A percentile compares a stretch with the other conserved stretches of the same genome.
Evolutionary conservation across 257 asterid genomes (phyloP).

Genomic region (Cinchona pubescens): DNA sequence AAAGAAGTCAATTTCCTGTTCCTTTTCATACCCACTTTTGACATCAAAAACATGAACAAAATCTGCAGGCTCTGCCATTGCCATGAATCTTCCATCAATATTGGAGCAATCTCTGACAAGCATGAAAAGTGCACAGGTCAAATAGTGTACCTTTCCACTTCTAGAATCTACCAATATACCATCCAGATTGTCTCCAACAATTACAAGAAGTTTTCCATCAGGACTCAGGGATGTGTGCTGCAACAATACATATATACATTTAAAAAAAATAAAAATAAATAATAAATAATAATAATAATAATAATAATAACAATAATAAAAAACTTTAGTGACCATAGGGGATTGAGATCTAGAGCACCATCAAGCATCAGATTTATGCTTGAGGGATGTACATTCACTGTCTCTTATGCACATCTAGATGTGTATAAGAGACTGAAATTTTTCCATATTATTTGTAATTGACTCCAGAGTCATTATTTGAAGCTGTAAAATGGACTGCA

Average conservation of each 20-base stretch:
- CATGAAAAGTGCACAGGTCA: not conserved
- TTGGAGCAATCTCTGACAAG: conserved; percentile 32
- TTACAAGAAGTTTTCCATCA: conserved; percentile 62
- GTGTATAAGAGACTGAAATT: no score
- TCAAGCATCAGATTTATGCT: no score
- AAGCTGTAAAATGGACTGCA: conserved; percentile 83
- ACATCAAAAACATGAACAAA: conserved; percentile 84
- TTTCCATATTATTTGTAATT: conserved; percentile 92
- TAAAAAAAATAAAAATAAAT: no score
- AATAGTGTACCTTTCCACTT: conserved; percentile 57
- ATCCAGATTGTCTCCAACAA: conserved; percentile 86
- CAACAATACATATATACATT: conserved; percentile 22
- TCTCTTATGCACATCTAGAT: no score
- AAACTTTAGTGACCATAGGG: not conserved
- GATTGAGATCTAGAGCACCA: not conserved
- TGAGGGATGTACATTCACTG: conserved; percentile 87
- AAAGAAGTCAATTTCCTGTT: conserved; percentile 89
- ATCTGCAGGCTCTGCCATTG: conserved; percentile 99
- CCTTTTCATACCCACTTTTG: conserved; percentile 59
- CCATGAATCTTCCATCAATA: conserved; percentile 85
- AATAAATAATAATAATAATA: no score
- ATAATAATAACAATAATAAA: no score
- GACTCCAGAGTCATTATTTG: conserved; percentile 86
- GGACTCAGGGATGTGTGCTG: conserved; percentile 94
- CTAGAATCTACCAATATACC: conserved; percentile 72